Percentiles rank a stretch among this genome's conserved stretches.
phyloP scores from a whole-genome alignment of 2,329 filamentous ascomycete species.

The Teratosphaeria nubilosa region DNA sequence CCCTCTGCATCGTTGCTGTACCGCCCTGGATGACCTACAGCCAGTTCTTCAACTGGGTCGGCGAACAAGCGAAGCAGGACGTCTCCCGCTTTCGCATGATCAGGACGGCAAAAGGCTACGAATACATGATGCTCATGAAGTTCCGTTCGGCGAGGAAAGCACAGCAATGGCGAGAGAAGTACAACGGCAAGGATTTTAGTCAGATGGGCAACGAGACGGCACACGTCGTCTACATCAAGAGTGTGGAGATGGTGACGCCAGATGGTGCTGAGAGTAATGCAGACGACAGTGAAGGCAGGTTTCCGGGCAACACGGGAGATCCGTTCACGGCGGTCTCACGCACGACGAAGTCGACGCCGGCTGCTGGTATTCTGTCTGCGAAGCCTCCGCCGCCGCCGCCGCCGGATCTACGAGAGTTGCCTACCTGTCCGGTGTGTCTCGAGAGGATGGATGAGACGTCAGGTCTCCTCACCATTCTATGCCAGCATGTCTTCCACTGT shows the following conservation, averaged over 20 bases:
- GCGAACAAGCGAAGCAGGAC: conserved; percentile 72
- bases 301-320: conserved; percentile 51
- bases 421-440: conserved; percentile 90
- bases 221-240: conserved; percentile 89
- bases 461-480: conserved; percentile 87
- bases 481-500: conserved; percentile 96
- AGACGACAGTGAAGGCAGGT: conserved; percentile 17
- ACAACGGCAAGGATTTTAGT: conserved; percentile 90
- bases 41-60: conserved; percentile 85
- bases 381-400: conserved; percentile 65
- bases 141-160: conserved; percentile 69
- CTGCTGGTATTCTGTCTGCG: conserved; percentile 30
- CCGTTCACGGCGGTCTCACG: conserved; percentile 41
- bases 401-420: conserved; percentile 77
- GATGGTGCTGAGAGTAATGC: conserved; percentile 40
- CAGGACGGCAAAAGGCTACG: conserved; percentile 75
- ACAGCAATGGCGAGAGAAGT: conserved; percentile 69
- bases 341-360: conserved; percentile 16
- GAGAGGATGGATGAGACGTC: conserved; percentile 98
- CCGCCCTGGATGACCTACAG: conserved; percentile 87
- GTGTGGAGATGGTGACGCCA: conserved; percentile 71
- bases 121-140: conserved; percentile 93
- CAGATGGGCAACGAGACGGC: conserved; percentile 69
- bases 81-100: conserved; percentile 94
- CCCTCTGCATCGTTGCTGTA: conserved; percentile 85